These are phyloP conservation scores for Lachancea waltii DNA, from an alignment of 805 yeast species.

Conservation along the genomic window DNA sequence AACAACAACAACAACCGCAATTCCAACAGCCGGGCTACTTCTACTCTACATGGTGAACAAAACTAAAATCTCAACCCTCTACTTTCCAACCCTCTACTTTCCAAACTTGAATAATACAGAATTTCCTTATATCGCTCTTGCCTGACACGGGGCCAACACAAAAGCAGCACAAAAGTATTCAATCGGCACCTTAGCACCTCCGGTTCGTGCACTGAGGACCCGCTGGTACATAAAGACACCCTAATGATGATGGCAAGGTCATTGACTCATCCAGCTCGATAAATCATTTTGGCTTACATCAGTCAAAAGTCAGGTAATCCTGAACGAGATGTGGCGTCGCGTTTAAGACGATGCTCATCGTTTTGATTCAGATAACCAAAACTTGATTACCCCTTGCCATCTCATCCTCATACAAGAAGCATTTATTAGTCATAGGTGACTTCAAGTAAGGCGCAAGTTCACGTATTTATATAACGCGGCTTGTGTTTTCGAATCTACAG, in stretches of 20 bases:
- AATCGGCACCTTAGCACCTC: too few relatives aligned
- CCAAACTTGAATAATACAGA: too few relatives aligned
- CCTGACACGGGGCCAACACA: too few relatives aligned
- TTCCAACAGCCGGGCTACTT: slow-evolving; percentile 10
- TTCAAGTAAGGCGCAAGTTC: background rate
- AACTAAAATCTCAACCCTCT: too few relatives aligned
- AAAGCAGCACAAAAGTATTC: too few relatives aligned
- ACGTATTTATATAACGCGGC: background rate
- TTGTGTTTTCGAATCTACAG: background rate
- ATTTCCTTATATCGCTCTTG: too few relatives aligned
- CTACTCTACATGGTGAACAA: too few relatives aligned
- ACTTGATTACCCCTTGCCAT: slow-evolving; percentile 3
- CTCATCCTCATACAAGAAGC: background rate
- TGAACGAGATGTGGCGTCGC: slow-evolving; percentile 5
- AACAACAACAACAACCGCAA: slow-evolving; percentile 22
- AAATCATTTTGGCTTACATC: too few relatives aligned
- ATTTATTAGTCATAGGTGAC: background rate
- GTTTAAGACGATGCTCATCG: slow-evolving; percentile 3
- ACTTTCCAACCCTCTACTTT: too few relatives aligned
- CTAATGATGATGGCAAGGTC: too few relatives aligned
- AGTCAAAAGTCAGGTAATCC: background rate
- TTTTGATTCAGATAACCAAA: background rate
- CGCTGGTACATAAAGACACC: too few relatives aligned
- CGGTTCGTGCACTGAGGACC: too few relatives aligned
- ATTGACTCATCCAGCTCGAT: background rate